A percentile compares a stretch with the other conserved stretches of the same genome.
These are phyloP conservation scores for Teratosphaeria zuluensis DNA, from an alignment of 2,329 filamentous ascomycete genomes.

Conservation along the genomic window DNA sequence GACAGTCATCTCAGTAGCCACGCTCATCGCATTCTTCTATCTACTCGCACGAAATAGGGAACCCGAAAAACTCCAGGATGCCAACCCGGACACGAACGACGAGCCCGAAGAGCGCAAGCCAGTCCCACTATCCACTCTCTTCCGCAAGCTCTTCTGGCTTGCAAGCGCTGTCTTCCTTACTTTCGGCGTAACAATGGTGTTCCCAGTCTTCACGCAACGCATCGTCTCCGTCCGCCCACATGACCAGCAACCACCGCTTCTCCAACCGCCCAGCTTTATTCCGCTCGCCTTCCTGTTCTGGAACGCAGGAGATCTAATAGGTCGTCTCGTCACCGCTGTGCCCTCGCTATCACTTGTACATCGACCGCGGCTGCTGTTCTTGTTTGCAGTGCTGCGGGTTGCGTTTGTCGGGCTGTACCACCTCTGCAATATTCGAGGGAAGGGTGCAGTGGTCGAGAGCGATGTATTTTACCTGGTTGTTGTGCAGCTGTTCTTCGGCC, in stretches of 20 bases:
- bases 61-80: slow-evolving; percentile 8
- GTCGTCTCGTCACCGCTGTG: slow-evolving; percentile 58
- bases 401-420: slow-evolving; percentile 76
- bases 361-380: slow-evolving; percentile 58
- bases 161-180: slow-evolving; percentile 68
- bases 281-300: slow-evolving; percentile 85
- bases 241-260: slow-evolving; percentile 44
- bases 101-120: slow-evolving; percentile 31
- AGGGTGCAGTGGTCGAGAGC: slow-evolving; percentile 63
- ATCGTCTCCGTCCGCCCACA: slow-evolving; percentile 35
- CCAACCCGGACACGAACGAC: slow-evolving; percentile 1
- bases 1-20: slow-evolving; percentile 59
- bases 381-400: slow-evolving; percentile 54
- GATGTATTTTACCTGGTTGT: slow-evolving; percentile 81
- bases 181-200: slow-evolving; percentile 84
- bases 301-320: slow-evolving; percentile 79
- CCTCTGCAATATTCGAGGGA: slow-evolving; percentile 76
- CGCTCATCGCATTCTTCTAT: slow-evolving; percentile 65
- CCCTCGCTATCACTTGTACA: slow-evolving; percentile 48
- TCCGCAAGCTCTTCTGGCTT: slow-evolving; percentile 70
- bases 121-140: slow-evolving; percentile 56
- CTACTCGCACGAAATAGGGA: slow-evolving; percentile 44
- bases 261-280: slow-evolving; percentile 66
- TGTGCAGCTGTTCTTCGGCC: slow-evolving; percentile 74
- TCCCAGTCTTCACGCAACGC: slow-evolving; percentile 72